These are phyloP conservation scores for Suillus sp. DNA, from an alignment of 768 basidiomycete species.

Conservation along the genomic window DNA sequence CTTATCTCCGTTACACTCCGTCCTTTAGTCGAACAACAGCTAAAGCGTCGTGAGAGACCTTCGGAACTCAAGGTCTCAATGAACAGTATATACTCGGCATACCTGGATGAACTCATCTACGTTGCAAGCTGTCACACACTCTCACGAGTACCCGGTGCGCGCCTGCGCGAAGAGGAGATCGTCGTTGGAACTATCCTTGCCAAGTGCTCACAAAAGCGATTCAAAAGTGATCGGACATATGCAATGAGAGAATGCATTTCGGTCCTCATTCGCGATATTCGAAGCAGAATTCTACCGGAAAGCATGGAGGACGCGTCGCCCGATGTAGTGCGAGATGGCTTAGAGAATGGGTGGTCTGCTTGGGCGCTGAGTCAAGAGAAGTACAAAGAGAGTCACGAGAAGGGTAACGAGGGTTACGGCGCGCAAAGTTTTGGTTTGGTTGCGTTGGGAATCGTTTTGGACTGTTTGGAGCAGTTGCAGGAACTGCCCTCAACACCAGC, in stretches of 20 bases:
- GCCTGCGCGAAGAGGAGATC: conserved; percentile 71
- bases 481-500: not conserved
- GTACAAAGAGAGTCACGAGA: conserved; percentile 35
- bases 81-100: conserved; percentile 48
- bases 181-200: conserved; percentile 75
- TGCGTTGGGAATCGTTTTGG: conserved; percentile 58
- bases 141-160: conserved; percentile 53
- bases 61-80: conserved; percentile 33
- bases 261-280: conserved; percentile 54
- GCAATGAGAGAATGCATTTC: conserved; percentile 62
- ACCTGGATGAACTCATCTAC: conserved; percentile 68
- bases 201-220: conserved; percentile 63
- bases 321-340: conserved; percentile 37
- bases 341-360: conserved; percentile 62
- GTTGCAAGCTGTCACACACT: conserved; percentile 70
- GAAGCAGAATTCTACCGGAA: conserved; percentile 39
- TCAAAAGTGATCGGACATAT: conserved; percentile 58
- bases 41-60: conserved; percentile 18
- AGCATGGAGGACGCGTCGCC: conserved; percentile 26
- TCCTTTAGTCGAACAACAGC: conserved; percentile 25
- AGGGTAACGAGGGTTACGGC: conserved; percentile 44
- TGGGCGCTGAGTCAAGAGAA: conserved; percentile 59
- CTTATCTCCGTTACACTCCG: conserved; percentile 27
- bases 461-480: conserved; percentile 50
- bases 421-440: conserved; percentile 70